Base-by-base conservation (phyloP, 225 moss, liverwort and hornwort species). In the Marchantia polymorpha region DNA sequence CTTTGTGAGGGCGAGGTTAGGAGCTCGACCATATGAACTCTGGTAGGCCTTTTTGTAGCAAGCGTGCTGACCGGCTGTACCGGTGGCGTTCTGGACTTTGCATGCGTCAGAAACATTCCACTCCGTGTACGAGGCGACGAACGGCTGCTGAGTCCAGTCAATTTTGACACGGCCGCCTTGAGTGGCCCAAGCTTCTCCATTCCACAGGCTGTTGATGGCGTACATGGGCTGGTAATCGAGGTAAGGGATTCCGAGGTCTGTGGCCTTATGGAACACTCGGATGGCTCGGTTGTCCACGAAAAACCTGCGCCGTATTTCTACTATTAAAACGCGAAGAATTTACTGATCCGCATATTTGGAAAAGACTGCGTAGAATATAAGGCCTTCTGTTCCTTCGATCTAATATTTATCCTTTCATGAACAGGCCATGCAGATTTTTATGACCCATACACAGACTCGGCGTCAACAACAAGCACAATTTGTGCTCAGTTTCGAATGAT, bases 191-290 rank as follows among this genome's bases (percentile, higher is more conserved):
- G 73, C 8, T 0, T 88, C 86, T 4, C 88, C 92, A 52, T 94
- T 89, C 82, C 92, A 94, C 55, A 92, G 77, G 80, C 94, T 94
- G 14, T 89, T 85, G 79, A 82, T 91, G 82, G 87, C 78, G 64
- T 84, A 86, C 94, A 94, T 91, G 83, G 91, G 88, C 78, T 94
- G 94, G 79, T 82, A 82, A 87, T 74, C 84, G 73, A 90, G 83
- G 77, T 91, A 94, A 0, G 91, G 89, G 29, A 88, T 83, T 0
- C 94, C 94, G 2, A 87, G 55, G 8, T 75, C 74, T 58, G 84
- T 79, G 10, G 84, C 77, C 83, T 94, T 92, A 26, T 83, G 77
- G 74, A 91, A 94, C 80, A 92, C 91, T 60, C 92, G 20, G 64
- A 94, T 85, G 71, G 85, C 68, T 59, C 78, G 85, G 46, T 87